These are phyloP conservation scores for Phanerochaete sordida DNA, from an alignment of 768 basidiomycete genomes.

Conservation along the genomic window DNA sequence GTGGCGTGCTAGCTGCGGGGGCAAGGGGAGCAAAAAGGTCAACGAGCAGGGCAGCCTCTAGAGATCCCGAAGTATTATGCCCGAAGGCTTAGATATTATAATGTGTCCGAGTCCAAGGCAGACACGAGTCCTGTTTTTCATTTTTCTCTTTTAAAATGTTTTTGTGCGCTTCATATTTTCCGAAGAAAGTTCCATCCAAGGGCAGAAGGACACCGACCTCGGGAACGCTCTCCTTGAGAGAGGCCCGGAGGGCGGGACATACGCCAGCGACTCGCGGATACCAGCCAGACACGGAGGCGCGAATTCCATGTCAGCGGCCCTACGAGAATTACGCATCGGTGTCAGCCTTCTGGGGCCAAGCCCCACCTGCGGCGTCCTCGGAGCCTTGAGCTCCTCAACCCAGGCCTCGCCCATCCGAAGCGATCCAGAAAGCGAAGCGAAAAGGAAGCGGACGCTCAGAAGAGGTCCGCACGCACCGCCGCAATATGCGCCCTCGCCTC, in stretches of 20 bases:
- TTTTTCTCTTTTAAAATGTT: background rate
- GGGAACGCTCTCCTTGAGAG: too few relatives aligned
- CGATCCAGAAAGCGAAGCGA: background rate
- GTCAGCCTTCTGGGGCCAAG: background rate
- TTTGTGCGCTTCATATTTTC: too few relatives aligned
- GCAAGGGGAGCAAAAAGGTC: background rate
- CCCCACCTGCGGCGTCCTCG: background rate
- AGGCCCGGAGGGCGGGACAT: background rate
- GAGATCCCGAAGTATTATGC: background rate
- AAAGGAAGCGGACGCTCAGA: background rate
- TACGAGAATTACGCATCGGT: background rate
- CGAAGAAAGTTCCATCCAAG: too few relatives aligned
- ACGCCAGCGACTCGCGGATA: background rate
- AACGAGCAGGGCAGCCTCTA: background rate
- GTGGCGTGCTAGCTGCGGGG: background rate
- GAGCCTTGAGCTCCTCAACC: background rate
- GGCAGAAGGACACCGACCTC: background rate
- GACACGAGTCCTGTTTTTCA: background rate
- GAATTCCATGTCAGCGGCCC: background rate
- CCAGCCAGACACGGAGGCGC: background rate
- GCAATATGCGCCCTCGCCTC: background rate
- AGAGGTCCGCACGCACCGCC: background rate
- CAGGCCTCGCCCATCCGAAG: too few relatives aligned
- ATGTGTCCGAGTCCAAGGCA: too few relatives aligned
- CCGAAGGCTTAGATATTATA: too few relatives aligned